Base-by-base conservation (phyloP, 345 rosid genomes). In the Trapa incisa region DNA sequence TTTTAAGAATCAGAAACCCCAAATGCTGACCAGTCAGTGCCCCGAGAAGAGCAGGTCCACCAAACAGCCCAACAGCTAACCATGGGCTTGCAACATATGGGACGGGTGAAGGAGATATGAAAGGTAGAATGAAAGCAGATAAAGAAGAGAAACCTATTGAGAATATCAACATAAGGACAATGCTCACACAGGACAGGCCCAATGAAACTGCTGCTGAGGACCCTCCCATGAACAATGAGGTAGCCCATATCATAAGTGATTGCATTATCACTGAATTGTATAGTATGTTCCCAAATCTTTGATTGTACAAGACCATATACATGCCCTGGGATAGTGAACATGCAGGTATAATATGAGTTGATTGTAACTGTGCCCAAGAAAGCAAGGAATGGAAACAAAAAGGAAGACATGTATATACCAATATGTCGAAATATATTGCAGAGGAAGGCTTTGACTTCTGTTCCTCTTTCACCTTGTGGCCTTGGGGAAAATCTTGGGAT, bases 211-310 rank as follows among this genome's bases (percentile, higher is more conserved):
- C 76, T 67, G 96, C 92, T 4, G 87, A 79, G 76, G 37, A 82
- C 80, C 99, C 99, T 72, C 99, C 99, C 95, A 94, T 91, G 64
- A 87, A 54, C 77, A 91, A 71, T 65, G 96, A 91, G 71, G 88
- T 75, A 35, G 75, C 67, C 99, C 96, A 91, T 77, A 94, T 84
- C 70, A 91, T 80, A 78, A 82, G 75, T 6, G 99, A 88, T 66
- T 91, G 99, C 81, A 91, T 17, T 72, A 91, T 82, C 78, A 89
- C 89, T 1, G 99, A 87, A 75, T 80, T 83, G 57, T 86, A 82
- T 71, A 94, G 84, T 88, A 82, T 89, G 67, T 61, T 87, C 32
- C 87, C 96, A 71, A 91, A 82, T 41, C 76, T 74, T 64, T 87
- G 92, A 67, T 74, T 72, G 76, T 86, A 91, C 58, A 85, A 77